phyloP scores from a whole-genome alignment of 2,329 filamentous ascomycete species.

The Fusarium haematococcum region DNA sequence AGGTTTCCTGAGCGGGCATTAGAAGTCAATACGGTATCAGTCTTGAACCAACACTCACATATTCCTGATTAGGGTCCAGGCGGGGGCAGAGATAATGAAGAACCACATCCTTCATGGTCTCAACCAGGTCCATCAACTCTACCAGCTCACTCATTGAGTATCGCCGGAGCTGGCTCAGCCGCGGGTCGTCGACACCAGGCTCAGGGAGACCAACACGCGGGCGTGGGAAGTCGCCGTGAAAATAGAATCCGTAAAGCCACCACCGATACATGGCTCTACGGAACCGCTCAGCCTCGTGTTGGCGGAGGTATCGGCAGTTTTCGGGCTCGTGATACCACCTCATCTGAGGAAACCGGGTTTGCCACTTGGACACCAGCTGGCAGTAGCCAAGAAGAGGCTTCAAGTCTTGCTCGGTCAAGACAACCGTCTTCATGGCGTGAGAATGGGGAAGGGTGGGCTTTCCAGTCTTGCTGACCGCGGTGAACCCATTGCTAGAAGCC shows the following conservation, averaged over 20 bases:
- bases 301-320: slow-evolving; percentile 57
- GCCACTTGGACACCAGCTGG: slow-evolving; percentile 53
- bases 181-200: slow-evolving; percentile 54
- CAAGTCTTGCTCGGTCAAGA: slow-evolving; percentile 51
- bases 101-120: slow-evolving; percentile 59
- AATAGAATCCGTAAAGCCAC: slow-evolving; percentile 66
- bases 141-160: slow-evolving; percentile 58
- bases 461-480: slow-evolving; percentile 35
- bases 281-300: slow-evolving; percentile 59
- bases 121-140: slow-evolving; percentile 59
- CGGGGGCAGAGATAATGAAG: slow-evolving; percentile 60
- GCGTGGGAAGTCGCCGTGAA: slow-evolving; percentile 58
- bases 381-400: slow-evolving; percentile 50
- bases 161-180: slow-evolving; percentile 57
- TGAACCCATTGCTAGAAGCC: slow-evolving; percentile 31
- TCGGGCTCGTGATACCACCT: slow-evolving; percentile 60
- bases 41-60: slow-evolving; percentile 45
- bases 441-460: slow-evolving; percentile 18
- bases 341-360: slow-evolving; percentile 56
- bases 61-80: slow-evolving; percentile 51
- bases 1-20: slow-evolving; percentile 27
- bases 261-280: slow-evolving; percentile 64
- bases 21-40: slow-evolving; percentile 1
- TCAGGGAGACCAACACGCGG: slow-evolving; percentile 53
- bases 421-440: slow-evolving; percentile 35